Evolutionary conservation across 345 rosid genomes (phyloP).

Genomic region (Acer yangbiense): DNA sequence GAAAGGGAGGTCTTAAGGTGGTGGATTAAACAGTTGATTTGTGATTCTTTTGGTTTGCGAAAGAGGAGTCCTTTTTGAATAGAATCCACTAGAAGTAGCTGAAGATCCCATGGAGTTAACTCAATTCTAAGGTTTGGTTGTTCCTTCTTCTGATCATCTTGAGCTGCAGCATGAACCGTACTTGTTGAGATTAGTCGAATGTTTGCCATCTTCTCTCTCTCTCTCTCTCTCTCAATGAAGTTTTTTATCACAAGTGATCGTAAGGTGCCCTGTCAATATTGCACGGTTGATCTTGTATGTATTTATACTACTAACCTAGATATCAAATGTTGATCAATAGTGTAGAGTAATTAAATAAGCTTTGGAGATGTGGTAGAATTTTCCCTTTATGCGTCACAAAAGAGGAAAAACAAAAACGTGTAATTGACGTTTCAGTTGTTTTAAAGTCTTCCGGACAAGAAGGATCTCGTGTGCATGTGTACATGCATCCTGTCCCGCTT

Average conservation of each 20-base stretch:
- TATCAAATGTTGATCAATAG: too few relatives aligned
- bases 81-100: slow-evolving; percentile 3
- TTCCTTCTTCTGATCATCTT: background rate
- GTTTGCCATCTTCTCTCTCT: slow-evolving; percentile 14
- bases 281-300: too few relatives aligned
- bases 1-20: slow-evolving; percentile 30
- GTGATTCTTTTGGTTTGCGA: slow-evolving; percentile 15
- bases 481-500: too few relatives aligned
- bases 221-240: background rate
- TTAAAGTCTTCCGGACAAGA: too few relatives aligned
- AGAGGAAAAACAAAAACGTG: too few relatives aligned
- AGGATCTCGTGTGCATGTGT: too few relatives aligned
- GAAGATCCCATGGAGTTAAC: slow-evolving; percentile 43
- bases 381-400: too few relatives aligned
- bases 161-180: background rate
- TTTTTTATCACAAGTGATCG: background rate
- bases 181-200: slow-evolving; percentile 15
- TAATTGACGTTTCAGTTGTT: too few relatives aligned
- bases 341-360: too few relatives aligned
- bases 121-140: slow-evolving; percentile 6
- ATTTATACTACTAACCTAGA: too few relatives aligned
- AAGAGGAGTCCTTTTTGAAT: slow-evolving; percentile 34
- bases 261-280: too few relatives aligned
- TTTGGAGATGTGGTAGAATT: too few relatives aligned
- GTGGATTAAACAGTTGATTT: slow-evolving; percentile 2